Conservation (phyloP, 2,329 filamentous ascomycete genomes). For the Talaromyces sp. region DNA sequence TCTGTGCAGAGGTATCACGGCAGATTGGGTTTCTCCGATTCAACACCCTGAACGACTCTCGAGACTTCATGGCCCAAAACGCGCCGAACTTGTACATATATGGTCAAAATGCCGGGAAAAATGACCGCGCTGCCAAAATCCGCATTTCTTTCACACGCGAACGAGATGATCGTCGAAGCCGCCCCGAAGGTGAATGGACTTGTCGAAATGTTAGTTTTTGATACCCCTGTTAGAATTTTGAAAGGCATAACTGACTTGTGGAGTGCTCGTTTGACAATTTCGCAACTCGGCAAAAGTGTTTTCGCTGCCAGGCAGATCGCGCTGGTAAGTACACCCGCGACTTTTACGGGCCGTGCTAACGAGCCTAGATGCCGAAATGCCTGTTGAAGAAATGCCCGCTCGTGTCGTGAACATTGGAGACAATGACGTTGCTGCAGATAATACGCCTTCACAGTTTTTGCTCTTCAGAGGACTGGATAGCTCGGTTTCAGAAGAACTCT, state of each 20-base stretch:
- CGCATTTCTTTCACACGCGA: constrained; percentile 52
- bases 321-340: constrained; percentile 40
- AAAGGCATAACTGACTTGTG: background rate
- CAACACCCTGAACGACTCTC: constrained; percentile 43
- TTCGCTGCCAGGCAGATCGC: constrained; percentile 52
- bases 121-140: constrained; percentile 39
- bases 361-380: constrained; percentile 24
- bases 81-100: constrained; percentile 48
- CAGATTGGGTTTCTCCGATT: constrained; percentile 55
- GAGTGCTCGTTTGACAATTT: constrained; percentile 54
- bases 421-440: constrained; percentile 50
- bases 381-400: constrained; percentile 33
- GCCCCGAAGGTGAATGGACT: constrained; percentile 52
- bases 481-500: constrained; percentile 65
- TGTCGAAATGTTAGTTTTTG: constrained; percentile 44
- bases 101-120: constrained; percentile 35
- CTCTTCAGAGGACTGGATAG: constrained; percentile 67
- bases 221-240: background rate
- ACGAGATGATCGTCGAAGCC: constrained; percentile 45
- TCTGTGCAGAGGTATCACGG: constrained; percentile 45
- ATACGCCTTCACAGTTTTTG: constrained; percentile 67
- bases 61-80: constrained; percentile 49
- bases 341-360: constrained; percentile 8
- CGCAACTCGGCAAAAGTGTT: constrained; percentile 51
- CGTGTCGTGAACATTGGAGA: constrained; percentile 49